Base-by-base conservation (phyloP, 176 grass and related monocot genomes). In the Puccinellia tenuiflora region DNA sequence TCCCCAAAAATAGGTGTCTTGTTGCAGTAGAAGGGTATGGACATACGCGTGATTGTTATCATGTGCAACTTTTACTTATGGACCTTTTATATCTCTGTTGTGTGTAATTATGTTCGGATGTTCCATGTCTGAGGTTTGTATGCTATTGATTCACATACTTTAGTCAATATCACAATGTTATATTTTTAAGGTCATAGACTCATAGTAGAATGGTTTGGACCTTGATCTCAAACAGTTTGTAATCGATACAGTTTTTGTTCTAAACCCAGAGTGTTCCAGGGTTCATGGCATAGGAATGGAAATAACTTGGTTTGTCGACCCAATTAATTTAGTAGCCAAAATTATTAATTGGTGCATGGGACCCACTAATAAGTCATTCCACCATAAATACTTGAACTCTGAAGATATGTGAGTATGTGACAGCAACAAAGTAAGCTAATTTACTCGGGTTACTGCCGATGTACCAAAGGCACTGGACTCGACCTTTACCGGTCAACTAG, bases 21-120 rank as follows among this genome's bases (percentile, higher is more conserved):
- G 86, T 91, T 69, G 90, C 95, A 82, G 90, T 91, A 86, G 92
- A 94, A 94, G 95, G 95, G 95, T 98, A 95, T 87, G 84, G 2
- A 75, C 73, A 68, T 47, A 64, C 66, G 43, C 37, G 43, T 24
- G 9, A 73, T 20, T 57, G 21, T 60, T 76, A 35, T 45, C 30
- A 54, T 64, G 33, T 81, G 10, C 13, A 25, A 56, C 24, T 85
- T 56, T 2, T 53, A 29, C 37, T 56, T 77, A 42, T 85, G 8
- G 38, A 57, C 73, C 10, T 40, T 38, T 33, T 65, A 68, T 75
- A 80, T 68, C 12, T 48, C 29, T 60, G 52, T 60, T 83, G 37
- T 59, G 26, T 20, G 20, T 83, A 73, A 46, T 12, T 28, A 73
- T 73, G 38, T 22, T 60, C 12, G 17, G 18, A 54, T 61, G 37